Percentiles rank a stretch among this genome's conserved stretches.
Conservation (phyloP, 2,329 filamentous ascomycete genomes). For the Monosporascus sp. region DNA sequence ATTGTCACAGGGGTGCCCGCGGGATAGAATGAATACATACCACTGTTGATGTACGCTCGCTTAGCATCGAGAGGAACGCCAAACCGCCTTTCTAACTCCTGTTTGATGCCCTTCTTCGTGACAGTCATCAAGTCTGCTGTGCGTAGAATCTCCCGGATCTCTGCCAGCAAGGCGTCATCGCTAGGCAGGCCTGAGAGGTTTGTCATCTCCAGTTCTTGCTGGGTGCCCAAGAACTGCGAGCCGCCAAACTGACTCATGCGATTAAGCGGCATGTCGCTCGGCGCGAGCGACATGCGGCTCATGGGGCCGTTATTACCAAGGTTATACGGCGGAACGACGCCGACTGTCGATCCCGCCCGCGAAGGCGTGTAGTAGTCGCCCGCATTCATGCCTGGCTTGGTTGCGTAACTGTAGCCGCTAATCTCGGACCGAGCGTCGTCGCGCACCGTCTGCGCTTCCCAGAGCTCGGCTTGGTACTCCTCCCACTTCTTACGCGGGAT, state of each 20-base stretch:
- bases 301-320: slow-evolving; percentile 38
- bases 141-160: slow-evolving; percentile 89
- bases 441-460: slow-evolving; percentile 86
- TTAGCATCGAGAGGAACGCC: slow-evolving; percentile 79
- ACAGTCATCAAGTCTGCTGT: slow-evolving; percentile 95
- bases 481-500: slow-evolving; percentile 99
- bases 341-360: slow-evolving; percentile 51
- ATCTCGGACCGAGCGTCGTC: slow-evolving; percentile 78
- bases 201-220: slow-evolving; percentile 69
- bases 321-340: slow-evolving; percentile 39
- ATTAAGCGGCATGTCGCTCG: slow-evolving; percentile 58
- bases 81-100: slow-evolving; percentile 86
- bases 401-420: slow-evolving; percentile 92
- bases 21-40: slow-evolving; percentile 46
- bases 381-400: slow-evolving; percentile 60
- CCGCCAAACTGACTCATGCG: slow-evolving; percentile 57
- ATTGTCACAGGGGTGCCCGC: neutral
- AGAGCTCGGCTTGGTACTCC: slow-evolving; percentile 95
- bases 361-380: slow-evolving; percentile 65
- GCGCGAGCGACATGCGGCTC: slow-evolving; percentile 74
- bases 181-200: slow-evolving; percentile 72
- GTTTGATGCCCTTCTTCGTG: slow-evolving; percentile 97
- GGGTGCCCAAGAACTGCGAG: slow-evolving; percentile 51
- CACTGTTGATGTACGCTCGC: slow-evolving; percentile 89
- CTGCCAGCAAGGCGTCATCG: slow-evolving; percentile 83